Evolutionary conservation across 148 eudicot species (phyloP).

Genomic region (Rhododendron mucronatum): DNA sequence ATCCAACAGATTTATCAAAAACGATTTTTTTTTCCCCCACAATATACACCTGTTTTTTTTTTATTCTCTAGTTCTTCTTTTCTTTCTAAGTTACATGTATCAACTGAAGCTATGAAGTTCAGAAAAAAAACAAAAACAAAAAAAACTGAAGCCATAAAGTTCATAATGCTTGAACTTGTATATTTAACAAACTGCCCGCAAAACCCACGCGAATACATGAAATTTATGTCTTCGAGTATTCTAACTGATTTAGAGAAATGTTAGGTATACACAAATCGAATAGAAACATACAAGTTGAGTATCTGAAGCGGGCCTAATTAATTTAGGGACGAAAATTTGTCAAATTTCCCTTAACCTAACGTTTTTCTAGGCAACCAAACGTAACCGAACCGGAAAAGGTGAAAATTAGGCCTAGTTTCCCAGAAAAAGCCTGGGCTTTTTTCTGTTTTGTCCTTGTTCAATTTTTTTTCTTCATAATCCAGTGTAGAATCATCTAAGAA

Average conservation of each 20-base stretch:
- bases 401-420: not conserved
- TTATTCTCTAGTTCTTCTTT: not conserved
- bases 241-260: not conserved
- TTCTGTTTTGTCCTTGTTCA: not conserved
- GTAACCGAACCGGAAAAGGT: not conserved
- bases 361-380: not conserved
- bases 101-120: not conserved
- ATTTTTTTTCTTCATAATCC: not conserved
- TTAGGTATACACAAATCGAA: not conserved
- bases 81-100: not conserved
- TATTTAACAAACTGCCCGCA: not conserved
- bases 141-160: not conserved
- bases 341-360: not conserved
- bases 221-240: not conserved
- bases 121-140: no score
- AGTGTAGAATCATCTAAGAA: not conserved
- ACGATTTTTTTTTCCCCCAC: no score
- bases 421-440: not conserved
- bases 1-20: not conserved
- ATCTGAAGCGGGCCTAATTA: not conserved
- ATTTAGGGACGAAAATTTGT: not conserved
- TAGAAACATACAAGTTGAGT: not conserved
- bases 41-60: not conserved
- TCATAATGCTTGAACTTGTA: not conserved
- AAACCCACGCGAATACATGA: not conserved